Percentiles rank a stretch among this genome's conserved stretches.
Conservation (phyloP, 768 basidiomycete genomes). For the Boletus bicolor region DNA sequence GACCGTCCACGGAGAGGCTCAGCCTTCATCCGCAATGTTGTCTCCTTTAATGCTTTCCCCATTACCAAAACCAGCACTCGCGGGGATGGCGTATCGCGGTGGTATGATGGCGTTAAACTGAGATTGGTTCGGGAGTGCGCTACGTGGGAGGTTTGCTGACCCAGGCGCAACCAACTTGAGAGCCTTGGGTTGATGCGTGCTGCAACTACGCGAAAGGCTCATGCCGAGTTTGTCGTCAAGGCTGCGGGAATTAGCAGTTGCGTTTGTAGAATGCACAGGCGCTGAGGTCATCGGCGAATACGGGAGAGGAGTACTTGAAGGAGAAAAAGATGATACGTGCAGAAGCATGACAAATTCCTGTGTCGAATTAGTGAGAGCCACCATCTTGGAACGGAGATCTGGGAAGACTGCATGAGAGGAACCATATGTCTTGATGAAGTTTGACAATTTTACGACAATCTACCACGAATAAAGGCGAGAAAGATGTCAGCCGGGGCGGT, state of each 20-base stretch:
- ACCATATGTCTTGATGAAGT: conserved; percentile 63
- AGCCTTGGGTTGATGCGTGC: conserved; percentile 45
- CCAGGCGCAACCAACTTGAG: conserved; percentile 36
- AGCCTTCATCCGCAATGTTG: conserved; percentile 28
- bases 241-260: conserved; percentile 18
- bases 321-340: conserved; percentile 79
- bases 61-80: conserved; percentile 4
- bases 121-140: conserved; percentile 49
- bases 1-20: conserved; percentile 25
- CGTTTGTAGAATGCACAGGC: conserved; percentile 19
- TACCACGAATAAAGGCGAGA: conserved; percentile 27
- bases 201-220: conserved; percentile 58
- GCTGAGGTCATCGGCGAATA: conserved; percentile 54
- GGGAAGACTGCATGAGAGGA: conserved; percentile 54
- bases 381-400: conserved; percentile 64
- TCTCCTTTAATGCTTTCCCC: conserved; percentile 16
- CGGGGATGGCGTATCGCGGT: conserved; percentile 14
- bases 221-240: conserved; percentile 49
- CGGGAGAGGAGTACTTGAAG: conserved; percentile 50
- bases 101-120: conserved; percentile 41
- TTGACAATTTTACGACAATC: conserved; percentile 77
- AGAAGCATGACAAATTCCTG: conserved; percentile 86
- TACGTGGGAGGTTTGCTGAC: conserved; percentile 43
- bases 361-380: conserved; percentile 75
- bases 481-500: conserved; percentile 1